Evolutionary conservation across 441 rosid species (phyloP).

Genomic region (Gossypium lobatum): DNA sequence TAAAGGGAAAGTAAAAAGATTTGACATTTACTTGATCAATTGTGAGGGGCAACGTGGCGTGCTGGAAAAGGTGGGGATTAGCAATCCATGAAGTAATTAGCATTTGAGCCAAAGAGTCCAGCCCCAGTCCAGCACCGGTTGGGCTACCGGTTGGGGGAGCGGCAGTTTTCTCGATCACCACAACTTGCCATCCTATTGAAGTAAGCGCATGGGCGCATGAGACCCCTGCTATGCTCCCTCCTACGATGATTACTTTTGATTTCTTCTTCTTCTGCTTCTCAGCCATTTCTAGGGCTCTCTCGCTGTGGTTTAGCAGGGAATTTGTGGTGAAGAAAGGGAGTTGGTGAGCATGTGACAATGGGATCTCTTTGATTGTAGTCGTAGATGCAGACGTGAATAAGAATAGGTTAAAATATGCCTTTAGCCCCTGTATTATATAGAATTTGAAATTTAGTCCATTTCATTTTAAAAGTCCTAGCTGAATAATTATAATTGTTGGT

Average conservation of each 20-base stretch:
- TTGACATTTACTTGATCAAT: constrained; percentile 36
- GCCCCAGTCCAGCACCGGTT: constrained; percentile 65
- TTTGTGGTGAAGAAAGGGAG: not conserved
- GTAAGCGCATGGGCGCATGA: constrained; percentile 58
- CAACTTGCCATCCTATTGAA: constrained; percentile 56
- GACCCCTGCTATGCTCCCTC: constrained; percentile 77
- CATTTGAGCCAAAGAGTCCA: constrained; percentile 39
- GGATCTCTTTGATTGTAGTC: not conserved
- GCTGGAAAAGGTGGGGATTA: constrained; percentile 34
- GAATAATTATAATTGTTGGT: no score
- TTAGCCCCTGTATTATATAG: no score
- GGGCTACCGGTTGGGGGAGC: constrained; percentile 61
- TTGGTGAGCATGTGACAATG: not conserved
- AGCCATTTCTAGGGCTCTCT: constrained; percentile 7
- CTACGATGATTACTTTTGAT: constrained; percentile 49
- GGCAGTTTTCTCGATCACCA: constrained; percentile 47
- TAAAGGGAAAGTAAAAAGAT: not conserved
- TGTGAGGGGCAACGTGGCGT: constrained; percentile 39
- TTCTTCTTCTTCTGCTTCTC: constrained; percentile 16
- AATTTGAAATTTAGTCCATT: no score
- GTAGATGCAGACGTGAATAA: not conserved
- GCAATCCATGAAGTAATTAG: constrained; percentile 50
- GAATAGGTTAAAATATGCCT: not conserved
- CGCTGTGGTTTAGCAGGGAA: not conserved
- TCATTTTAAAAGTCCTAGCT: no score